Percentiles rank a stretch among this genome's conserved stretches.
These are phyloP conservation scores for Yamadazyma diddensiae DNA, from an alignment of 1,139 yeast species.

Conservation along the genomic window DNA sequence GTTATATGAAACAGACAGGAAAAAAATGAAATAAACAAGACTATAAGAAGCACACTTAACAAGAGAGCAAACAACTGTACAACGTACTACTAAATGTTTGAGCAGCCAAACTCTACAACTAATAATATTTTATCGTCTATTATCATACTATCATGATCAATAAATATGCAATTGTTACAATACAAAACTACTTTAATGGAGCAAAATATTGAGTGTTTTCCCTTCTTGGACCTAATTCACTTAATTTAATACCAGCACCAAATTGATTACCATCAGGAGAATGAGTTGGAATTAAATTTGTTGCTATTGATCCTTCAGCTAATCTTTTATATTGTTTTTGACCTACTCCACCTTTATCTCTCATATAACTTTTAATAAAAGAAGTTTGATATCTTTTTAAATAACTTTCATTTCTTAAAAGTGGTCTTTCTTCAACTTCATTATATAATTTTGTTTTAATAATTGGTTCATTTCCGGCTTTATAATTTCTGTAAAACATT, in stretches of 20 bases:
- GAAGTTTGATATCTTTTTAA: conserved; percentile 40
- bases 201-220: conserved; percentile 43
- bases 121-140: no score
- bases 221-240: conserved; percentile 46
- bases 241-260: conserved; percentile 47
- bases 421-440: conserved; percentile 34
- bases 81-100: no score
- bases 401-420: conserved; percentile 38
- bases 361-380: conserved; percentile 40
- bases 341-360: conserved; percentile 49
- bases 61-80: no score
- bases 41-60: no score
- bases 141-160: conserved; percentile 5
- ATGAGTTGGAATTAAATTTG: conserved; percentile 41
- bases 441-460: conserved; percentile 39
- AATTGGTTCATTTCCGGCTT: conserved; percentile 36
- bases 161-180: conserved; percentile 7
- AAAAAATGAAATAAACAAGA: no score
- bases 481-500: conserved; percentile 38
- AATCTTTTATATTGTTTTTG: conserved; percentile 40
- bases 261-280: conserved; percentile 41
- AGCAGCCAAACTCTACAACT: no score
- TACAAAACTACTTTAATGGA: conserved; percentile 20
- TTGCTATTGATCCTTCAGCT: conserved; percentile 28
- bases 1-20: no score